A percentile compares a stretch with the other conserved stretches of the same genome.
phyloP scores from a whole-genome alignment of 2,329 filamentous ascomycete genomes.

The Emmonsiellopsis sp. region DNA sequence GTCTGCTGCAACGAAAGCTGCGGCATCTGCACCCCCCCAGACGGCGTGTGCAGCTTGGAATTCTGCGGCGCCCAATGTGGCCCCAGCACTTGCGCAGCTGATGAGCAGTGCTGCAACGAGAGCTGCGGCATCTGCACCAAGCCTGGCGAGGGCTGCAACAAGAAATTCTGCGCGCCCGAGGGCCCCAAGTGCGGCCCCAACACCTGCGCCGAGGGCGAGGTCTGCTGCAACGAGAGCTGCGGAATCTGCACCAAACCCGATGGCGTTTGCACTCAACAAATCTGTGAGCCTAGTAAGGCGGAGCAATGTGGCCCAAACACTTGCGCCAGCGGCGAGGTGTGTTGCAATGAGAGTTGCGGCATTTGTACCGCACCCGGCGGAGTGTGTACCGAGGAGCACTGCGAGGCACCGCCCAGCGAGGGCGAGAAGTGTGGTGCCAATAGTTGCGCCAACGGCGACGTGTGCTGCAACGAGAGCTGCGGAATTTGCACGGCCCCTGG shows the following conservation, averaged over 20 bases:
- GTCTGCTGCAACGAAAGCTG: background rate
- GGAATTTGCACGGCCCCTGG: conserved; percentile 1
- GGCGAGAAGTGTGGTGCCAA: background rate
- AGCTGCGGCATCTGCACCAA: conserved; percentile 2
- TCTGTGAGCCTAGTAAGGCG: background rate
- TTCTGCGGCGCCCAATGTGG: background rate
- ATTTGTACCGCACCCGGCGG: background rate
- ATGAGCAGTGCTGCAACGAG: background rate
- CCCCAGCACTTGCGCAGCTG: background rate
- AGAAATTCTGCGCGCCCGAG: background rate
- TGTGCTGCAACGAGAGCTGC: conserved; percentile 2
- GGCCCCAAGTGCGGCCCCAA: background rate
- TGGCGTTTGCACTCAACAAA: background rate
- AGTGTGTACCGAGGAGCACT: background rate
- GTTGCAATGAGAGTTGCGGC: background rate
- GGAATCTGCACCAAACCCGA: background rate
- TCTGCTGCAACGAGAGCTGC: conserved; percentile 1
- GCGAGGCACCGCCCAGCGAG: background rate
- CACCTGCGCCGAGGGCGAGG: background rate
- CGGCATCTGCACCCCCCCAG: background rate
- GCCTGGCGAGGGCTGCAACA: background rate
- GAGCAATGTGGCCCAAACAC: background rate
- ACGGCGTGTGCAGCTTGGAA: background rate
- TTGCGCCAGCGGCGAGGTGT: background rate
- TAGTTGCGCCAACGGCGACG: background rate